phyloP scores from a whole-genome alignment of 2,329 filamentous ascomycete genomes.

The Neopestalotiopsis sp. region DNA sequence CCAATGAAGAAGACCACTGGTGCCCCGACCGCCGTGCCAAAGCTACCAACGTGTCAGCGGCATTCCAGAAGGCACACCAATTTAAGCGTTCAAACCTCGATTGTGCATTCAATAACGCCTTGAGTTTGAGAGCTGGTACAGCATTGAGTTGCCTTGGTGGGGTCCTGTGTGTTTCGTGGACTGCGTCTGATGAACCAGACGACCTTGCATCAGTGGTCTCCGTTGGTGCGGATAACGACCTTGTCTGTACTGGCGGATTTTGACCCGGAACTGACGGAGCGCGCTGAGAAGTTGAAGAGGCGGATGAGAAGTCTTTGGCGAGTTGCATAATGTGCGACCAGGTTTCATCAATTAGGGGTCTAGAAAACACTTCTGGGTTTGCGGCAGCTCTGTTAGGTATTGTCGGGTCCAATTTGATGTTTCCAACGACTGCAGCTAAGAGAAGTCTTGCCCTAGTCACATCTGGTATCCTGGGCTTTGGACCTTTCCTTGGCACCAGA shows the following conservation, averaged over 20 bases:
- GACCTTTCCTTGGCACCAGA: slow-evolving; percentile 24
- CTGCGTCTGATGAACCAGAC: background rate
- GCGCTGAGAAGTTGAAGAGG: slow-evolving; percentile 29
- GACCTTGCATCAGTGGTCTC: background rate
- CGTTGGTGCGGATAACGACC: background rate
- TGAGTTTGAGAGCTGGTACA: background rate
- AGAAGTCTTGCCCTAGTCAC: slow-evolving; percentile 32
- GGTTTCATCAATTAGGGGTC: background rate
- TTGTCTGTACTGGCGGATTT: background rate
- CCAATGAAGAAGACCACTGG: slow-evolving; percentile 37
- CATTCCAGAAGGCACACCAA: background rate
- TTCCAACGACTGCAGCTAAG: slow-evolving; percentile 35
- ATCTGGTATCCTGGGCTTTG: slow-evolving; percentile 17
- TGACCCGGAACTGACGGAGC: background rate
- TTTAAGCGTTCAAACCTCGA: background rate
- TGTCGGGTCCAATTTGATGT: slow-evolving; percentile 30
- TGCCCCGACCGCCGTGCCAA: slow-evolving; percentile 35
- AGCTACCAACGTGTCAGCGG: slow-evolving; percentile 23
- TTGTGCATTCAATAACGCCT: slow-evolving; percentile 5
- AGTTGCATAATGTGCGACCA: slow-evolving; percentile 1
- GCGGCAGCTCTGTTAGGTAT: background rate
- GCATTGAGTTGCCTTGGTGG: background rate
- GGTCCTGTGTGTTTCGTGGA: background rate
- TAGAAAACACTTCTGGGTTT: background rate
- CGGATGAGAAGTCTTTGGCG: slow-evolving; percentile 29